Conservation (phyloP, 192 early-diverging fungal species). For the Jimgerdemannia lactiflua region DNA sequence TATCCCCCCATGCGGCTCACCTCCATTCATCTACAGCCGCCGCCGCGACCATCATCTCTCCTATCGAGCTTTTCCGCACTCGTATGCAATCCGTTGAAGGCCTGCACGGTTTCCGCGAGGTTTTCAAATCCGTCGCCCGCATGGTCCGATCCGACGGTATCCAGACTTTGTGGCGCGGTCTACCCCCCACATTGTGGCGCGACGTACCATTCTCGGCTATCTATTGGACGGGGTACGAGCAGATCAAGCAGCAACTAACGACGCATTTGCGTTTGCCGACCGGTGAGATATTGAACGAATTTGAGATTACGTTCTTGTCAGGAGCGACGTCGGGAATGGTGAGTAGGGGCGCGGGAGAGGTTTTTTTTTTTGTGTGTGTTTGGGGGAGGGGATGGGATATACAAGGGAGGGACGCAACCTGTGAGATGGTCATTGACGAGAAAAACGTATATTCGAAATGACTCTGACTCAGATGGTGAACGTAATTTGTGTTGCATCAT, state of each 20-base stretch:
- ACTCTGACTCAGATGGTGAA: too few relatives aligned
- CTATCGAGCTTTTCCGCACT: conserved; percentile 89
- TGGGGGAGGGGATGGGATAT: background rate
- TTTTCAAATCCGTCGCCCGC: conserved; percentile 50
- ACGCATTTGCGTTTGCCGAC: conserved; percentile 27
- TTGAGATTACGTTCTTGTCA: conserved; percentile 70
- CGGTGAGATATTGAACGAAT: conserved; percentile 39
- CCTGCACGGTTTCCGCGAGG: conserved; percentile 54
- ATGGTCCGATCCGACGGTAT: conserved; percentile 65
- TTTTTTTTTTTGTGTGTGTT: background rate
- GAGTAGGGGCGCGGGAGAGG: conserved; percentile 3
- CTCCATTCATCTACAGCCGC: conserved; percentile 38
- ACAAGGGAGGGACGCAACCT: background rate
- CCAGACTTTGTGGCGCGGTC: conserved; percentile 77
- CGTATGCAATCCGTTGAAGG: conserved; percentile 79
- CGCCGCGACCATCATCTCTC: conserved; percentile 80
- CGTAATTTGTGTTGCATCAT: too few relatives aligned
- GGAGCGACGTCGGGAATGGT: conserved; percentile 88
- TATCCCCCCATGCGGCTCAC: too few relatives aligned
- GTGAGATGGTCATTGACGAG: background rate
- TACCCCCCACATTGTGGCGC: conserved; percentile 86
- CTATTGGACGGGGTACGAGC: conserved; percentile 94
- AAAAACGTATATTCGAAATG: too few relatives aligned
- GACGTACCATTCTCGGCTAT: conserved; percentile 95
- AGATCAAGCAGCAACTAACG: conserved; percentile 53